These are phyloP conservation scores for Globisporangium okanoganense DNA, from an alignment of 352 stramenopile species.

Conservation along the genomic window DNA sequence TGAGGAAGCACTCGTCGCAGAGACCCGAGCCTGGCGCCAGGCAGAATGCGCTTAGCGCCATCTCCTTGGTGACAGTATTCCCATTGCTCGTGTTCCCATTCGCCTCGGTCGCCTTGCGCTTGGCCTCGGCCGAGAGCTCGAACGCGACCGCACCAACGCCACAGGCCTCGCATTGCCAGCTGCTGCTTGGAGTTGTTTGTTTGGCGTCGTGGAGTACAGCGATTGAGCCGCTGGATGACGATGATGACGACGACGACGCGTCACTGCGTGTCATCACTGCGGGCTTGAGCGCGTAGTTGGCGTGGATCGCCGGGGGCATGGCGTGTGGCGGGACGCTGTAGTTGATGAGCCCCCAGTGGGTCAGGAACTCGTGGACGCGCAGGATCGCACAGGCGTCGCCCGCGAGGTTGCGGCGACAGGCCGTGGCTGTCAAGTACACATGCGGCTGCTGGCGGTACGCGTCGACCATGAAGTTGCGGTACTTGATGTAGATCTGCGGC, in stretches of 20 bases:
- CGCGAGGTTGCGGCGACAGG: constrained; percentile 74
- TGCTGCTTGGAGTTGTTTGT: background rate
- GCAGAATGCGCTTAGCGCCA: constrained; percentile 41
- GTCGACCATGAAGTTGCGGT: constrained; percentile 87
- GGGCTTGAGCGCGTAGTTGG: constrained; percentile 52
- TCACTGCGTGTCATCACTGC: too few relatives aligned
- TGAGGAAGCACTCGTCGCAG: constrained; percentile 65
- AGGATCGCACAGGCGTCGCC: constrained; percentile 81
- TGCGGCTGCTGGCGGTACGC: constrained; percentile 74
- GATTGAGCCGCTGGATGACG: constrained; percentile 10
- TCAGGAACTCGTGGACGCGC: constrained; percentile 83
- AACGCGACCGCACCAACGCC: constrained; percentile 37
- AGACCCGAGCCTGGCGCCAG: constrained; percentile 55
- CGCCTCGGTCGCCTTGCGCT: constrained; percentile 37
- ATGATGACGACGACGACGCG: background rate
- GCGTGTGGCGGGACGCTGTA: constrained; percentile 76
- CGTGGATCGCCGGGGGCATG: constrained; percentile 46
- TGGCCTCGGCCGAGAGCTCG: constrained; percentile 54
- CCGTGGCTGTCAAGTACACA: constrained; percentile 80
- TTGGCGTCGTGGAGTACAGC: constrained; percentile 32
- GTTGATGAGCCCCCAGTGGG: constrained; percentile 85
- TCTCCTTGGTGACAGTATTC: constrained; percentile 26
- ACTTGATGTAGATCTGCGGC: constrained; percentile 74
- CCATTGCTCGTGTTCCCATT: constrained; percentile 5
- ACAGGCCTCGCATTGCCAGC: constrained; percentile 50